phyloP scores from a whole-genome alignment of 148 eudicot species.

The Chenopodium quinoa region DNA sequence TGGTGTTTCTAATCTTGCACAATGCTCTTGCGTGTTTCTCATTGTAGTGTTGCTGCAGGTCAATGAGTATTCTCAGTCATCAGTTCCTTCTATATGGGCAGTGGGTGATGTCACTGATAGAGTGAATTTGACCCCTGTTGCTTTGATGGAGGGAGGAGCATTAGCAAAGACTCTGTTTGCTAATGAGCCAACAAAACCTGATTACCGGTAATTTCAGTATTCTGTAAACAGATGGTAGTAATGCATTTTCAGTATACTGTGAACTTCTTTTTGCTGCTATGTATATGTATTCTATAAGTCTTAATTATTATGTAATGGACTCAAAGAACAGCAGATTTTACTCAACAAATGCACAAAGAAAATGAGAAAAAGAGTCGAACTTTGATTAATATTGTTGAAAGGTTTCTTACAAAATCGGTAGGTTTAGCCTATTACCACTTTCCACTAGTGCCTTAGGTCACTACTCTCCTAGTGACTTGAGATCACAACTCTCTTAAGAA shows the following conservation, averaged over 20 bases:
- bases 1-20: slow-evolving; percentile 1
- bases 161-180: slow-evolving; percentile 86
- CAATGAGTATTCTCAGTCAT: slow-evolving; percentile 77
- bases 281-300: not conserved
- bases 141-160: slow-evolving; percentile 98
- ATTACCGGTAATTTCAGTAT: slow-evolving; percentile 52
- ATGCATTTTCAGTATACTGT: not conserved
- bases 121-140: slow-evolving; percentile 91
- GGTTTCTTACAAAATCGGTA: too few species aligned
- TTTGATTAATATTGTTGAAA: too few species aligned
- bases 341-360: too few species aligned
- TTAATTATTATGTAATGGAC: not conserved
- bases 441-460: too few species aligned
- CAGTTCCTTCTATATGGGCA: slow-evolving; percentile 98
- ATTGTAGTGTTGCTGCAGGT: slow-evolving; percentile 50
- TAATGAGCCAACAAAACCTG: slow-evolving; percentile 90
- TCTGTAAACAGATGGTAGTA: not conserved
- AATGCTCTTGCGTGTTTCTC: slow-evolving; percentile 16
- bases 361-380: too few species aligned
- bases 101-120: slow-evolving; percentile 99
- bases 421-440: too few species aligned
- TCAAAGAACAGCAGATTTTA: too few species aligned
- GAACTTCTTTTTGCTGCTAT: not conserved
- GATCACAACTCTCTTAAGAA: too few species aligned
- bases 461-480: too few species aligned